Conservation (phyloP, 768 basidiomycete species). For the Hortiboletus campestris region DNA sequence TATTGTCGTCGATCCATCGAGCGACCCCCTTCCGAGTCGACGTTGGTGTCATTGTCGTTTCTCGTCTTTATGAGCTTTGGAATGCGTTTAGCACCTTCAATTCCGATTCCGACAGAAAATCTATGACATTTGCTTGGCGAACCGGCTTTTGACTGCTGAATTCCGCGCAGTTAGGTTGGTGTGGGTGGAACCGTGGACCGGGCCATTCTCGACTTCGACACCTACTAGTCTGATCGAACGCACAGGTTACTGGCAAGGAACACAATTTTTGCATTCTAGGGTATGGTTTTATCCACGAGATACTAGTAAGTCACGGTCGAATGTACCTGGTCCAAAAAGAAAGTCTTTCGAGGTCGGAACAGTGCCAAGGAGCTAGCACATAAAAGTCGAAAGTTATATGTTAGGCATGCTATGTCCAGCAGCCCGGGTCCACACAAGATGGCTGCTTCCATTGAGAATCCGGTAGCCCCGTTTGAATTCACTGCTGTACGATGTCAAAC, state of each 20-base stretch:
- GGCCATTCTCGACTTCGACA: too few relatives aligned
- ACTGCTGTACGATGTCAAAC: slow-evolving; percentile 22
- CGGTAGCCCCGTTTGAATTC: background rate
- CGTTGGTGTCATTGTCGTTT: slow-evolving; percentile 26
- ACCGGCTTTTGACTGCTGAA: too few relatives aligned
- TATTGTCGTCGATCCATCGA: slow-evolving; percentile 58
- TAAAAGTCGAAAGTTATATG: background rate
- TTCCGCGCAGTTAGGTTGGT: too few relatives aligned
- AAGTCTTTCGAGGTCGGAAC: background rate
- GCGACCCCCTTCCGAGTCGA: slow-evolving; percentile 40
- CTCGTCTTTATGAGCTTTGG: slow-evolving; percentile 15
- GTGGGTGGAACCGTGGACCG: too few relatives aligned
- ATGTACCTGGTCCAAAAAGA: background rate
- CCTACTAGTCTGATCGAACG: too few relatives aligned
- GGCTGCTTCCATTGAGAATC: background rate
- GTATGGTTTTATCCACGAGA: background rate
- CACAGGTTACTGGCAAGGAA: background rate
- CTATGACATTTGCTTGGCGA: too few relatives aligned
- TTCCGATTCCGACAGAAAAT: too few relatives aligned
- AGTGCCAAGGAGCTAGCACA: too few relatives aligned
- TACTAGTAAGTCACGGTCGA: background rate
- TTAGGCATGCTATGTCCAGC: background rate
- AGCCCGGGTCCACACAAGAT: background rate
- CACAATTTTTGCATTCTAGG: background rate
- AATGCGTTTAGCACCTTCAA: too few relatives aligned